These are phyloP conservation scores for Colletotrichum sp. DNA, from an alignment of 2,329 filamentous ascomycete species.

Conservation along the genomic window DNA sequence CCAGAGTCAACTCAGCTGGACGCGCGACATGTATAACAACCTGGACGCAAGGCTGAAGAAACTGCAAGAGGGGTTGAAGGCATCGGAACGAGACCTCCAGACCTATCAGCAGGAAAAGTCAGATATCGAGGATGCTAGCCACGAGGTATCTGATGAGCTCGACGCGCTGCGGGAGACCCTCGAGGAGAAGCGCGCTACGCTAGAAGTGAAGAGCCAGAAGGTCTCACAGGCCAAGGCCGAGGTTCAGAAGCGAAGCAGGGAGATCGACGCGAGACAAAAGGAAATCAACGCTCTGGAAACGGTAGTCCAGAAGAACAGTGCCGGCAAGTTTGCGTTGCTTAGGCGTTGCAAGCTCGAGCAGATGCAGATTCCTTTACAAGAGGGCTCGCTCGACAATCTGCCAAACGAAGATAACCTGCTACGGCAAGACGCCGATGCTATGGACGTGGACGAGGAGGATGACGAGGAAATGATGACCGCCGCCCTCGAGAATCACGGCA, in stretches of 20 bases:
- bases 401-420: constrained; percentile 86
- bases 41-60: constrained; percentile 72
- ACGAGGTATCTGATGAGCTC: constrained; percentile 76
- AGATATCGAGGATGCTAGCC: constrained; percentile 75
- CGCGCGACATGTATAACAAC: constrained; percentile 55
- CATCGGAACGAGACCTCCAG: constrained; percentile 72
- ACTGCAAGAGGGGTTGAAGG: constrained; percentile 70
- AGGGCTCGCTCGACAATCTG: constrained; percentile 81
- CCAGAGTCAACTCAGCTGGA: constrained; percentile 65
- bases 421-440: constrained; percentile 81
- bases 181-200: constrained; percentile 70
- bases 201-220: constrained; percentile 73
- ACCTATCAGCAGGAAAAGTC: constrained; percentile 75
- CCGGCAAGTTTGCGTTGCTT: constrained; percentile 82
- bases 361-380: constrained; percentile 79
- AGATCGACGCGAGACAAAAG: constrained; percentile 76
- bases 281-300: constrained; percentile 82
- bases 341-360: constrained; percentile 93
- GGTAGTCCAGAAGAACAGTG: constrained; percentile 83
- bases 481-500: constrained; percentile 86
- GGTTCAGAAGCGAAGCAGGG: constrained; percentile 82
- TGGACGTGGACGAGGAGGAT: constrained; percentile 84
- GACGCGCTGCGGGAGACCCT: constrained; percentile 77
- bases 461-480: constrained; percentile 65
- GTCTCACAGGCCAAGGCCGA: constrained; percentile 81